These are phyloP conservation scores for Ophiosphaerella narmari DNA, from an alignment of 2,329 filamentous ascomycete species.

Conservation along the genomic window DNA sequence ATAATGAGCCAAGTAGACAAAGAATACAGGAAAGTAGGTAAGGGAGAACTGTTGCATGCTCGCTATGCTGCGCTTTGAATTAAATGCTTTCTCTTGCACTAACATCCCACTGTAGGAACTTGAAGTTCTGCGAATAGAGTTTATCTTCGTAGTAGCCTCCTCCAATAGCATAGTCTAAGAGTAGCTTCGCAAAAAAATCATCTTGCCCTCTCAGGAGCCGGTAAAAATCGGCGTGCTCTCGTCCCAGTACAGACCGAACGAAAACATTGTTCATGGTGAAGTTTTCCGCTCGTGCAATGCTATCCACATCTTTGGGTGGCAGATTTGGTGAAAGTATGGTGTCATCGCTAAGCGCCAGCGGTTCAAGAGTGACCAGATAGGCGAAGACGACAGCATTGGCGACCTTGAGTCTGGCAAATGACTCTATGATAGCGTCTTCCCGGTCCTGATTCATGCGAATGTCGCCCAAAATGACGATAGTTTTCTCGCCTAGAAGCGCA, in stretches of 20 bases:
- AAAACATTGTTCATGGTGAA: constrained; percentile 29
- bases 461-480: constrained; percentile 21
- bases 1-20: not conserved
- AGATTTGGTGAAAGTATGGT: constrained; percentile 16
- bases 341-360: not conserved
- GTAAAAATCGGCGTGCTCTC: constrained; percentile 23
- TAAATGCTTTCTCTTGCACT: constrained; percentile 25
- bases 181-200: constrained; percentile 16
- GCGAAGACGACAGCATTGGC: constrained; percentile 18
- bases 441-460: constrained; percentile 20
- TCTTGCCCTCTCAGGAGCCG: constrained; percentile 28
- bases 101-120: constrained; percentile 29
- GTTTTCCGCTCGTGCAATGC: constrained; percentile 11
- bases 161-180: constrained; percentile 28
- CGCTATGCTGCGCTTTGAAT: not conserved
- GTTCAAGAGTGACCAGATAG: constrained; percentile 19
- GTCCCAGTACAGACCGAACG: constrained; percentile 22
- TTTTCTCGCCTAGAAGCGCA: constrained; percentile 13
- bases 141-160: constrained; percentile 19
- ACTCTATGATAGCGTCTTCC: constrained; percentile 16
- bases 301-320: constrained; percentile 22
- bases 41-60: too few relatives aligned
- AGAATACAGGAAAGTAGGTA: not conserved
- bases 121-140: constrained; percentile 21
- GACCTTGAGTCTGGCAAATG: constrained; percentile 13